These are phyloP conservation scores for Taphrina confusa DNA, from an alignment of 1,139 yeast species.

Conservation along the genomic window DNA sequence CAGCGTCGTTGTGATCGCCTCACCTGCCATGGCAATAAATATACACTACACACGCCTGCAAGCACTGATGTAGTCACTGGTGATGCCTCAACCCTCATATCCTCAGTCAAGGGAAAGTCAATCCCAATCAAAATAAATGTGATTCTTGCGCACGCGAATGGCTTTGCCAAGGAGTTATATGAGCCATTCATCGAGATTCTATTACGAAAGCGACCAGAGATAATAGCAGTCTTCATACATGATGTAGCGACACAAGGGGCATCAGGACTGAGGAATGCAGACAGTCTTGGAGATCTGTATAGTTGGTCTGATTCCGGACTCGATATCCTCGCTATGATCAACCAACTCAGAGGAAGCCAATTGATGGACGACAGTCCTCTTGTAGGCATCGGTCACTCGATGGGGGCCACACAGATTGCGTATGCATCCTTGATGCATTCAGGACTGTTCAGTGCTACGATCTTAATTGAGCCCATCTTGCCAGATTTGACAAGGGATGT, in stretches of 20 bases:
- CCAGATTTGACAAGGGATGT: constrained; percentile 15
- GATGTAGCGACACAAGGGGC: constrained; percentile 39
- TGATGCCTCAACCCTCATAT: background rate
- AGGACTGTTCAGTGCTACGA: constrained; percentile 36
- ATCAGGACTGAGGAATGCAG: constrained; percentile 38
- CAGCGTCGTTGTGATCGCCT: constrained; percentile 6
- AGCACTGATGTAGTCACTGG: background rate
- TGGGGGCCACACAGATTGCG: constrained; percentile 39
- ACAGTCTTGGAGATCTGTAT: constrained; percentile 37
- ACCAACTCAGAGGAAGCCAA: constrained; percentile 3
- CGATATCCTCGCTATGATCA: constrained; percentile 36
- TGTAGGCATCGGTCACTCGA: constrained; percentile 40
- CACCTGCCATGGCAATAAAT: constrained; percentile 18
- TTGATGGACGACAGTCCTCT: constrained; percentile 34
- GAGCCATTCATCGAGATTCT: constrained; percentile 37
- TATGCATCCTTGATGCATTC: constrained; percentile 36
- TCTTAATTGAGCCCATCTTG: constrained; percentile 39
- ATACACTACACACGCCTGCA: background rate
- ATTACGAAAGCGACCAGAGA: background rate
- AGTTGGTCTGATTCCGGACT: constrained; percentile 36
- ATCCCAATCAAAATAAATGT: constrained; percentile 34
- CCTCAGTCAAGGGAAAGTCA: background rate
- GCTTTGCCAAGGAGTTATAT: constrained; percentile 40
- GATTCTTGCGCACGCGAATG: constrained; percentile 40
- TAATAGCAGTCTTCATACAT: constrained; percentile 35